These are phyloP conservation scores for Sapria himalayana DNA, from an alignment of 345 rosid genomes.

Conservation along the genomic window DNA sequence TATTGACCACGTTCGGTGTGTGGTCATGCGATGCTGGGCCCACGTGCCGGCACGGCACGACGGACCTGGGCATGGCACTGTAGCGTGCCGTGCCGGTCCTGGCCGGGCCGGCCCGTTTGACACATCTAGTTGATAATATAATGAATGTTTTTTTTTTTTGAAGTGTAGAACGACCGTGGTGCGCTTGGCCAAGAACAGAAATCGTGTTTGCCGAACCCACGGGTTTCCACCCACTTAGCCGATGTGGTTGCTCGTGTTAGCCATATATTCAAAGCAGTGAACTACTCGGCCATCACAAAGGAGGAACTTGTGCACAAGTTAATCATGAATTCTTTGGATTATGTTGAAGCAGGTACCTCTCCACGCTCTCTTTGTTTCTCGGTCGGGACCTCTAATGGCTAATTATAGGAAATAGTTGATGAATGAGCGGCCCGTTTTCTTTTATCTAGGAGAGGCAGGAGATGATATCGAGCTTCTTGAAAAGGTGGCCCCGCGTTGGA, in stretches of 20 bases:
- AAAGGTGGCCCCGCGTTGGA: constrained; percentile 32
- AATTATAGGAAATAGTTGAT: background rate
- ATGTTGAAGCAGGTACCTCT: constrained; percentile 20
- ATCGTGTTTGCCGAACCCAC: too few relatives aligned
- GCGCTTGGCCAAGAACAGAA: constrained; percentile 1
- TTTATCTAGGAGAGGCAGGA: constrained; percentile 28
- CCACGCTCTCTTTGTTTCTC: background rate
- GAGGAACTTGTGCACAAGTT: constrained; percentile 37
- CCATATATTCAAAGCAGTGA: constrained; percentile 14
- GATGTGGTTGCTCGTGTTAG: constrained; percentile 21
- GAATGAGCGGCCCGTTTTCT: background rate
- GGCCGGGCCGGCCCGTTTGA: too few relatives aligned
- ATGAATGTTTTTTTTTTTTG: too few relatives aligned
- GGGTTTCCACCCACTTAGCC: constrained; percentile 12
- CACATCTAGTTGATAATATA: too few relatives aligned
- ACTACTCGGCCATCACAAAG: constrained; percentile 21
- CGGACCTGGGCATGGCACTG: too few relatives aligned
- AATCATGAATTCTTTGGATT: constrained; percentile 17
- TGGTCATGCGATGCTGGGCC: too few relatives aligned
- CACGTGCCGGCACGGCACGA: too few relatives aligned
- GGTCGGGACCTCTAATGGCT: background rate
- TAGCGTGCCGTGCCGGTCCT: too few relatives aligned
- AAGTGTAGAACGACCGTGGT: constrained; percentile 5
- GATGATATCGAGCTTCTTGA: constrained; percentile 28
- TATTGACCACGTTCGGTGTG: too few relatives aligned